Evolutionary conservation across 2,329 filamentous ascomycete genomes (phyloP).

Genomic region (Neonectria punicea): DNA sequence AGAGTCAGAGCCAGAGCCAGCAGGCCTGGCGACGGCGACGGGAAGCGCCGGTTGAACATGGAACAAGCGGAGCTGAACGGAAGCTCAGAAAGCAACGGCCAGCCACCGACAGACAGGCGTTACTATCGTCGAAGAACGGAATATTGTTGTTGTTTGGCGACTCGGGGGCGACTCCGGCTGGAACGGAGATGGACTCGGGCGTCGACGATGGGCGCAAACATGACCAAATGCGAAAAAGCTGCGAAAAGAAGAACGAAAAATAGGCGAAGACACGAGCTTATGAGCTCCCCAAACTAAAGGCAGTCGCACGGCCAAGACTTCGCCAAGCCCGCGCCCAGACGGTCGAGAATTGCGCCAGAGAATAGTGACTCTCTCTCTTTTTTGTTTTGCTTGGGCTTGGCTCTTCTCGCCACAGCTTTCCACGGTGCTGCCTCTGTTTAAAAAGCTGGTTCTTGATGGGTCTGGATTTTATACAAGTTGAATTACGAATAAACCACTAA

Average conservation of each 20-base stretch:
- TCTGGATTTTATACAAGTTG: background rate
- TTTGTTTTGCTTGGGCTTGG: background rate
- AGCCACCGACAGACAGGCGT: background rate
- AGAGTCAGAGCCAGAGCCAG: conserved; percentile 41
- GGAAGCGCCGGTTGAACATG: conserved; percentile 27
- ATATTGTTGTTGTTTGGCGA: background rate
- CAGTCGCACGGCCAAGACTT: conserved; percentile 12
- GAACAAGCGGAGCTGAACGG: background rate
- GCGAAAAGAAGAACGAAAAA: background rate
- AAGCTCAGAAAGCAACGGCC: background rate
- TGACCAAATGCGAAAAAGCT: background rate
- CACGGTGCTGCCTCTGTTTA: background rate
- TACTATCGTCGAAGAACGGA: background rate
- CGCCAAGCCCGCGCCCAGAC: conserved; percentile 2
- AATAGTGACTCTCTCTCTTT: background rate
- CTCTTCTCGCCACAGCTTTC: background rate
- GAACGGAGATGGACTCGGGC: background rate
- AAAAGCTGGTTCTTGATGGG: background rate
- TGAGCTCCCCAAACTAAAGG: conserved; percentile 2
- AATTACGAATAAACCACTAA: too few species aligned
- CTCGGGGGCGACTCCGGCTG: background rate
- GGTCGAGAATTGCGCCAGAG: conserved; percentile 12
- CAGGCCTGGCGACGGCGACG: conserved; percentile 37
- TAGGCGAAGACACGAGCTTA: background rate
- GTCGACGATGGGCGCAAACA: background rate